Percentiles rank a stretch among this genome's conserved stretches.
Evolutionary conservation across 768 basidiomycete genomes (phyloP).

Genomic region (Chalciporus pseudorubinellus): DNA sequence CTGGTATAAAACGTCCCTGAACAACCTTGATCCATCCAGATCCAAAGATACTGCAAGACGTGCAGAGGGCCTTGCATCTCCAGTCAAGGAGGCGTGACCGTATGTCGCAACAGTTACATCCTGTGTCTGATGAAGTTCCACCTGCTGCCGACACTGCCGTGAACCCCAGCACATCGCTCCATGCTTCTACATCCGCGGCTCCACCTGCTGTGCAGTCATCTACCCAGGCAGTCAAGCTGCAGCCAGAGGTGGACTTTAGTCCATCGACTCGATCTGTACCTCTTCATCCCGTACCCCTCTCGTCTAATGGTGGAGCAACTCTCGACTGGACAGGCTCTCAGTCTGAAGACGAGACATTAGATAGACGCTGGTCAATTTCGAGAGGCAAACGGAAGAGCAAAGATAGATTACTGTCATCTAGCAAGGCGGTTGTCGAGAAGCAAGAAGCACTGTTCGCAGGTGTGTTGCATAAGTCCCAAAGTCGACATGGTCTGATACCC

Average conservation of each 20-base stretch:
- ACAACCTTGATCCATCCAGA: constrained; percentile 41
- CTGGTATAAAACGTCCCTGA: constrained; percentile 10
- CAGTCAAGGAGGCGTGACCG: constrained; percentile 77
- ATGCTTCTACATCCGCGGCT: constrained; percentile 32
- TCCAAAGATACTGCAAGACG: constrained; percentile 77
- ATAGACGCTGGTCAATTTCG: constrained; percentile 61
- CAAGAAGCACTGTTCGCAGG: constrained; percentile 60
- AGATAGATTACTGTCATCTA: constrained; percentile 43
- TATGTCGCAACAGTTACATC: constrained; percentile 24
- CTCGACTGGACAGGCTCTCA: constrained; percentile 69
- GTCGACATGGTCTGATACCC: not conserved
- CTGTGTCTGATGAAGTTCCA: constrained; percentile 19
- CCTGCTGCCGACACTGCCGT: constrained; percentile 27
- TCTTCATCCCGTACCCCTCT: constrained; percentile 65
- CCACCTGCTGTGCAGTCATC: constrained; percentile 15
- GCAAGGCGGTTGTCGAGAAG: constrained; percentile 48
- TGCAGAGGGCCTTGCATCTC: constrained; percentile 69
- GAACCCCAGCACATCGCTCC: constrained; percentile 24
- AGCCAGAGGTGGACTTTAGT: constrained; percentile 64
- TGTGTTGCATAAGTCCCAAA: constrained; percentile 27
- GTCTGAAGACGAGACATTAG: constrained; percentile 54
- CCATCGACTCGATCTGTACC: constrained; percentile 52
- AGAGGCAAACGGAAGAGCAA: constrained; percentile 55
- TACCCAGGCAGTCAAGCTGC: constrained; percentile 17
- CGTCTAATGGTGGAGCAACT: constrained; percentile 65